Evolutionary conservation across 2,329 filamentous ascomycete genomes (phyloP), one percentile per base, ranked within the genome.

Genomic region (Microdochium bolleyi): DNA sequence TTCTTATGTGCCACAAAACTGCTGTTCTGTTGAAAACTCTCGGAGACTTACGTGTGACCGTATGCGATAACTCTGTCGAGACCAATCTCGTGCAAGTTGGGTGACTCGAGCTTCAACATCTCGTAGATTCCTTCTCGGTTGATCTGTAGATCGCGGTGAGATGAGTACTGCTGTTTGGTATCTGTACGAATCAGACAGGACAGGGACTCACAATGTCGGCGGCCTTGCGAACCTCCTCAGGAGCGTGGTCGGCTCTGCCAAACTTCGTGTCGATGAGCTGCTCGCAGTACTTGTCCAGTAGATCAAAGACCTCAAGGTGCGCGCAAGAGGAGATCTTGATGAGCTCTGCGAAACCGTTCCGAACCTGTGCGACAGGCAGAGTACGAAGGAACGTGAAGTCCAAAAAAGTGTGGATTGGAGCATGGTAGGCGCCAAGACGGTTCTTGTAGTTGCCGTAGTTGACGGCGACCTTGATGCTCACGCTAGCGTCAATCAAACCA

Each of bases 401-500:
- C 48, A 89, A 77, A 72, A 89, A 88, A 1, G 85, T 89, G 63
- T 86, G 82, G 49, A 82, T 75, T 0, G 86, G 85, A 0, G 85
- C 85, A 61, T 89, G 85, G 64, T 89, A 89, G 3, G 85, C 85
- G 25, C 85, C 85, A 0, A 89, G 77, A 13, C 84, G 76, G 70
- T 89, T 89, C 75, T 89, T 89, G 74, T 88, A 87, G 65, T 84
- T 82, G 64, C 83, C 84, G 61, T 88, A 88, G 72, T 89, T 89
- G 61, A 89, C 85, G 13, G 83, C 86, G n/a, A 89, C 85, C 64
- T 89, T 88, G 73, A 89, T 89, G 34, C 82, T 86, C 50, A 89
- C 86, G 19, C 83, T 87, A 2, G 86, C 86, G 62, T 89, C 86
- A 55, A 89, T 89, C 49, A 89, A 73, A 10, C 86, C 85, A 62